Base-by-base conservation (phyloP, 2,329 filamentous ascomycete genomes). In the Zymoseptoria ardabiliae region DNA sequence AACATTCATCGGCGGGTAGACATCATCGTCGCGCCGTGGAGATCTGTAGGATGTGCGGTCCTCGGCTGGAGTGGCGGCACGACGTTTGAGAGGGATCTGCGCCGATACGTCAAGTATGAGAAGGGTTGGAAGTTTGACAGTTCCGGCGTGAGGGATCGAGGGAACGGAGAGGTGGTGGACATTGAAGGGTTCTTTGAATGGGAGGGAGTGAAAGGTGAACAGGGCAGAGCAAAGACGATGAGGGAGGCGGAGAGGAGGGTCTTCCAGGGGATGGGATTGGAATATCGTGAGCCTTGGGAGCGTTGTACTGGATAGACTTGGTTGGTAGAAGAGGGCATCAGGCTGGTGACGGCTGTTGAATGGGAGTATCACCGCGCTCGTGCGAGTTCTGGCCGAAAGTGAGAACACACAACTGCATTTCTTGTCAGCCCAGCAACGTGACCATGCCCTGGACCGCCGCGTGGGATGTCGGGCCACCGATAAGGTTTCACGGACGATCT, bases 1-100 rank as follows among this genome's bases (percentile, higher is more conserved):
- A 90, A 91, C 66, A 81, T 82, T 0, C 93, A 96, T 70, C 84
- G 91, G 20, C 82, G 93, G 52, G 92, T 97, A 1, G 93, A 97
- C 70, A 96, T 97, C 59, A 93, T 97, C 65, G 80, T 97, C 62
- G 86, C 85, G 21, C 91, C 92, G 0, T 97, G 93, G 90, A 87
- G 86, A 58, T 96, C 91, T 0, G 85, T 89, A 0, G 93, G 94
- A 0, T 97, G 91, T 66, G 93, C 92, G 0, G 81, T 97, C 3
- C 76, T 93, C 19, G 92, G 91, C 1, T 97, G 93, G 94, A 66
- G 62, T 17, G 90, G 91, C 0, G 93, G 86, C 1, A 96, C 87
- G 0, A 97, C 91, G 0, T 97, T 97, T 66, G 85, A 97, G 77
- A 80, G 93, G 22, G 94, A 97, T 72, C 72, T 97, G 57, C 79